A percentile compares a stretch with the other conserved stretches of the same genome.
phyloP scores from a whole-genome alignment of 1,284 basidiomycete species.

The Boletus chippewaensis region DNA sequence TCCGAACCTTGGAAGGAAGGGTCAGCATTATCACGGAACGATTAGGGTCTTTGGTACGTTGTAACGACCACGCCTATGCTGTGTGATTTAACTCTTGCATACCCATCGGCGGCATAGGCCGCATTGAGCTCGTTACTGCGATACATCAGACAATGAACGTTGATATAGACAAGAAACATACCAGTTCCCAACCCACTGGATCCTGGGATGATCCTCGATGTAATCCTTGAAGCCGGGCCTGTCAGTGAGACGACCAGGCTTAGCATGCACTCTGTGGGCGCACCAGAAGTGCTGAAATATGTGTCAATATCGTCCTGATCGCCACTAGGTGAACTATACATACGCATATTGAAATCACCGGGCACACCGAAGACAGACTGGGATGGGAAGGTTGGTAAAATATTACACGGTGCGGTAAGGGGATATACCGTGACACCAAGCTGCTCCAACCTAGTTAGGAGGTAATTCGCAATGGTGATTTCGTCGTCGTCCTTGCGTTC shows the following conservation, averaged over 20 bases:
- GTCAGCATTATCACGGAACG: slow-evolving; percentile 1
- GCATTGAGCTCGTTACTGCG: slow-evolving; percentile 80
- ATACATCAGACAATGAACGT: slow-evolving; percentile 1
- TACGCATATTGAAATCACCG: slow-evolving; percentile 87
- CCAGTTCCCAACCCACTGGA: slow-evolving; percentile 92
- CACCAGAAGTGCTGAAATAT: slow-evolving; percentile 45
- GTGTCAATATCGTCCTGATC: neutral
- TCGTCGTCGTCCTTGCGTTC: slow-evolving; percentile 35
- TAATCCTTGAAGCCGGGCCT: slow-evolving; percentile 52
- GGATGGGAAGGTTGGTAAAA: slow-evolving; percentile 2
- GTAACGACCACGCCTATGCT: slow-evolving; percentile 71
- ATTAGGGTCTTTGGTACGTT: slow-evolving; percentile 43
- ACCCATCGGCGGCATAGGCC: slow-evolving; percentile 91
- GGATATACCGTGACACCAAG: slow-evolving; percentile 54
- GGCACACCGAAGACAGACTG: slow-evolving; percentile 83
- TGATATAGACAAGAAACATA: slow-evolving; percentile 24
- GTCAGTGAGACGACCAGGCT: neutral
- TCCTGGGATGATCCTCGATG: slow-evolving; percentile 72
- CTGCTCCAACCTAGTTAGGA: slow-evolving; percentile 65
- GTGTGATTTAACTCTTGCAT: slow-evolving; percentile 76
- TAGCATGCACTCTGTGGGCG: slow-evolving; percentile 15
- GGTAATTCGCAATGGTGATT: slow-evolving; percentile 62
- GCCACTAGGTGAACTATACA: neutral
- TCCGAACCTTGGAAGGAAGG: slow-evolving; percentile 59
- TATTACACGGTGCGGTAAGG: neutral